Percentiles rank a stretch among this genome's conserved stretches.
Conservation (phyloP, 192 early-diverging fungal genomes). For the Dimargaris xerosporica region DNA sequence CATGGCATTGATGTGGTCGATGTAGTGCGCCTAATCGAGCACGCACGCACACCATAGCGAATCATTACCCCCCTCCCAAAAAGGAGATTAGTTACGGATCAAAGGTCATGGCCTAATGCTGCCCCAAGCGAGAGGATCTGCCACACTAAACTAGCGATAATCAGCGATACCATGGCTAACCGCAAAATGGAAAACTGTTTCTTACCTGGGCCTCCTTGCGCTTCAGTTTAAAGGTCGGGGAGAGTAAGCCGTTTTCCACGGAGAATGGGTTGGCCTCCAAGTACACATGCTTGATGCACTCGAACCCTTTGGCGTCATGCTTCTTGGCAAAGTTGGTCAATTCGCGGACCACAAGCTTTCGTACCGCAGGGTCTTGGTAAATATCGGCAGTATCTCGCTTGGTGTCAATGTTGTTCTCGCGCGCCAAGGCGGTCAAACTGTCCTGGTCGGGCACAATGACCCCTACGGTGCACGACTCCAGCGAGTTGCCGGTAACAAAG, state of each 20-base stretch:
- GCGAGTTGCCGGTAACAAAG: constrained; percentile 65
- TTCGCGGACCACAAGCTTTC: constrained; percentile 28
- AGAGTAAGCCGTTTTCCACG: constrained; percentile 56
- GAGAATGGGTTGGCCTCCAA: constrained; percentile 50
- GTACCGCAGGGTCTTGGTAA: constrained; percentile 35
- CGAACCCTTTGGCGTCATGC: constrained; percentile 50
- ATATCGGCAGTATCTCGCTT: constrained; percentile 33
- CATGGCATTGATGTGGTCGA: too few species aligned
- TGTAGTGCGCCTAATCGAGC: too few species aligned
- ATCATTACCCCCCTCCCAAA: too few species aligned
- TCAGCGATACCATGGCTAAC: too few species aligned
- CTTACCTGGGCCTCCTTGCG: constrained; percentile 21
- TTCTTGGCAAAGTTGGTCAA: constrained; percentile 36
- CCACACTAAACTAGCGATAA: too few species aligned
- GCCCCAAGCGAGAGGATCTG: too few species aligned
- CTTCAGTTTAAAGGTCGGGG: constrained; percentile 57
- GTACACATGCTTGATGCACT: constrained; percentile 45
- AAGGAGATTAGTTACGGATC: too few species aligned
- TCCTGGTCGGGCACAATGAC: constrained; percentile 60
- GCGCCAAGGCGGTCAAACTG: constrained; percentile 26
- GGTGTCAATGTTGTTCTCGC: constrained; percentile 24
- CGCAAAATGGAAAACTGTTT: constrained; percentile 18
- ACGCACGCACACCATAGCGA: too few species aligned
- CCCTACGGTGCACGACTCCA: constrained; percentile 53
- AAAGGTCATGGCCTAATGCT: too few species aligned